Base-by-base conservation (phyloP, 2,329 filamentous ascomycete species). In the Scedosporium dehoogii region DNA sequence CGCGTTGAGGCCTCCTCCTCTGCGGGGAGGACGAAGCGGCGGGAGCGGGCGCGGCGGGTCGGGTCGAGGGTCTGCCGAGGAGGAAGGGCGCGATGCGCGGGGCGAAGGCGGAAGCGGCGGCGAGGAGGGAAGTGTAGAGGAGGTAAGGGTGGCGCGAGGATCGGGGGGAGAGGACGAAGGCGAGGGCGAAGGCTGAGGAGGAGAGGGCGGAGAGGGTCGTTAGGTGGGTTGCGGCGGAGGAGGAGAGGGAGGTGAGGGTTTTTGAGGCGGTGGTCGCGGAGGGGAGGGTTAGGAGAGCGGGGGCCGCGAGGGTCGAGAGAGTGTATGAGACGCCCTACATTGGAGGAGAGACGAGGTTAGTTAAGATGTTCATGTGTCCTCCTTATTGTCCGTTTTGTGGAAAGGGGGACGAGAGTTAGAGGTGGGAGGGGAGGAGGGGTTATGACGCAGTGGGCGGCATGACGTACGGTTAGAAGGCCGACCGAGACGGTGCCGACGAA, bases 401-500 rank as follows among this genome's bases (percentile, higher is more conserved):
- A 53, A 53, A n/a, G n/a, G 21, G 25, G 21, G 21, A 18, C 21
- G 38, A 7, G 21, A 16, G 4, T 7, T 21, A 14, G 23, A 29
- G 38, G 51, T 9, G 33, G 21, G 51, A 21, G 23, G 60, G 21
- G 33, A 57, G 21, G 21, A 14, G 29, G 27, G 38, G 44, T n/a
- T 25, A 29, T 12, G 18, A 12, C 18, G 9, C 23, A n/a, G 58
- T 25, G 9, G 33, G 38, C 4, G 33, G 38, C 4, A 46, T 23
- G 64, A 79, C 88, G 70, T 84, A 96, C 92, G 64, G 92, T 96
- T 74, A 96, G 78, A 63, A 97, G 82, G 66, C 93, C 93, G 63
- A 97, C 82, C 69, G 89, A 93, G 67, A 96, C 85, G 60, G 91
- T 96, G 71, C 93, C 93, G 68, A 97, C 89, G 74, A 97, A 96